Evolutionary conservation across 805 yeast species (phyloP).

Genomic region (Starmerella stigmatis): DNA sequence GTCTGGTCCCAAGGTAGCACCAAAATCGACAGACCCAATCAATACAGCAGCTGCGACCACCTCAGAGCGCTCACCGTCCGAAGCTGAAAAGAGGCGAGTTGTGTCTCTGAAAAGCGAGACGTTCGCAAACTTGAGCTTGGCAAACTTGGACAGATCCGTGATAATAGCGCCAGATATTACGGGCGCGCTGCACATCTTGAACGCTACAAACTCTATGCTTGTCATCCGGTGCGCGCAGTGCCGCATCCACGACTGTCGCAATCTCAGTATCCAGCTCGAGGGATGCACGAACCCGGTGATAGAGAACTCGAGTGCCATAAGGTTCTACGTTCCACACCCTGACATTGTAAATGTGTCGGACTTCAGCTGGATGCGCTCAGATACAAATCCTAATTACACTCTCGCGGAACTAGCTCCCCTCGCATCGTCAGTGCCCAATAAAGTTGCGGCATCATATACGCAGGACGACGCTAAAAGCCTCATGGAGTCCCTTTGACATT

Average conservation of each 20-base stretch:
- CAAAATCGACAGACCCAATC: too few species aligned
- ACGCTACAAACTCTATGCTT: slow-evolving; percentile 18
- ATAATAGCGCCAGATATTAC: slow-evolving; percentile 17
- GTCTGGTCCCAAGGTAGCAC: too few species aligned
- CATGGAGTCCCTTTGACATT: background rate
- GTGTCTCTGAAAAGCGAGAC: background rate
- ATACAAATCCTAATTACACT: slow-evolving; percentile 4
- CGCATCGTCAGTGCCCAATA: background rate
- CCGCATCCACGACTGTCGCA: slow-evolving; percentile 24
- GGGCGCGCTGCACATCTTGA: slow-evolving; percentile 24
- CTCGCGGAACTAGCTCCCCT: background rate
- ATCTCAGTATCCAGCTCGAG: slow-evolving; percentile 19
- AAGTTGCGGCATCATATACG: background rate
- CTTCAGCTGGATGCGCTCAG: slow-evolving; percentile 24
- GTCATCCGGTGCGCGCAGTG: slow-evolving; percentile 26
- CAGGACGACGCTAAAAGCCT: slow-evolving; percentile 6
- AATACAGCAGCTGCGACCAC: too few species aligned
- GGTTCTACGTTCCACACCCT: slow-evolving; percentile 19
- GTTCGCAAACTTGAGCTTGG: slow-evolving; percentile 11
- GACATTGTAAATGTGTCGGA: slow-evolving; percentile 23
- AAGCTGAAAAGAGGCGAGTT: background rate
- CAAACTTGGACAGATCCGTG: slow-evolving; percentile 18
- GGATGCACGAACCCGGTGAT: slow-evolving; percentile 28
- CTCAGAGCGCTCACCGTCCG: too few species aligned
- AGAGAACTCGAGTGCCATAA: slow-evolving; percentile 22